Percentiles rank a stretch among this genome's conserved stretches.
These are phyloP conservation scores for Pleurotus djamor DNA, from an alignment of 768 basidiomycete species.

Conservation along the genomic window DNA sequence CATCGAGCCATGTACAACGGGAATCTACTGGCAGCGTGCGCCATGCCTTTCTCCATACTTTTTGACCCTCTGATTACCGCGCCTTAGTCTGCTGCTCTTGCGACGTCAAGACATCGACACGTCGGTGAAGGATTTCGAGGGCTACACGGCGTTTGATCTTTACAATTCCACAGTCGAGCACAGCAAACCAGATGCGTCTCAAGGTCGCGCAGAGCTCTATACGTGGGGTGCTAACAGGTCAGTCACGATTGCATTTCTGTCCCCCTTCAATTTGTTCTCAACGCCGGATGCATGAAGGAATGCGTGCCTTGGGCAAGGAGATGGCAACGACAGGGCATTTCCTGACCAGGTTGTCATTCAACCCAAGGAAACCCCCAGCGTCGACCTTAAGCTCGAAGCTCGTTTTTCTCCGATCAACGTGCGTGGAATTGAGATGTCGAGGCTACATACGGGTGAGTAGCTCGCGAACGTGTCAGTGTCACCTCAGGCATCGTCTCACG, in stretches of 20 bases:
- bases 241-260: background rate
- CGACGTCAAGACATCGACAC: slow-evolving; percentile 73
- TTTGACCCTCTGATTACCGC: slow-evolving; percentile 15
- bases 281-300: slow-evolving; percentile 48
- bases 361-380: slow-evolving; percentile 24
- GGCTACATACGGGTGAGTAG: slow-evolving; percentile 75
- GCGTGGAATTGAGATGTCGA: slow-evolving; percentile 76
- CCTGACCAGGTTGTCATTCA: slow-evolving; percentile 74
- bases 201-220: slow-evolving; percentile 57
- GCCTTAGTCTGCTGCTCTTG: slow-evolving; percentile 65
- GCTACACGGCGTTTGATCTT: slow-evolving; percentile 88
- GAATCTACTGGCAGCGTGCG: slow-evolving; percentile 66
- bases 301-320: slow-evolving; percentile 83
- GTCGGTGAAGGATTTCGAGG: slow-evolving; percentile 78
- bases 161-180: slow-evolving; percentile 88
- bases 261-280: slow-evolving; percentile 9
- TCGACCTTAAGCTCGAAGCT: slow-evolving; percentile 28
- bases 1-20: slow-evolving; percentile 85
- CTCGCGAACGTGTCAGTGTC: slow-evolving; percentile 1
- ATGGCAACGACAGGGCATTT: slow-evolving; percentile 71
- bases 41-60: slow-evolving; percentile 5
- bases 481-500: background rate
- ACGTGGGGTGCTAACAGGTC: slow-evolving; percentile 25
- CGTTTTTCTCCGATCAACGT: slow-evolving; percentile 66
- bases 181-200: slow-evolving; percentile 50